Conservation (phyloP, 129 eudicot species). For the Tagetes erecta region DNA sequence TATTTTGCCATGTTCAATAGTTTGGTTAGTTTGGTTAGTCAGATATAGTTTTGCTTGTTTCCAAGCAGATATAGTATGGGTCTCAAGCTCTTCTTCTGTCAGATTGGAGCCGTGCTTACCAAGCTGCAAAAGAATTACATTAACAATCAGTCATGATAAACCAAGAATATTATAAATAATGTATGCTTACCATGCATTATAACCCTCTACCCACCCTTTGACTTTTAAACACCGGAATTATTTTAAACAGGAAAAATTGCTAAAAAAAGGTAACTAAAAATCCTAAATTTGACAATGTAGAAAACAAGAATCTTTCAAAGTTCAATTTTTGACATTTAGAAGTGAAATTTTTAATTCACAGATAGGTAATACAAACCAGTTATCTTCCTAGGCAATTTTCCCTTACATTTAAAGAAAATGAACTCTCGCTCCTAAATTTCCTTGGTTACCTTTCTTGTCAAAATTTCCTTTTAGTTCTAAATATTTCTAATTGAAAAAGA, state of each 20-base stretch:
- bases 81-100: slow-evolving; percentile 96
- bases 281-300: neutral
- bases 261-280: neutral
- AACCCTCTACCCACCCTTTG: slow-evolving; percentile 4
- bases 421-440: neutral
- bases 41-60: slow-evolving; percentile 74
- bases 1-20: slow-evolving; percentile 50
- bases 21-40: slow-evolving; percentile 61
- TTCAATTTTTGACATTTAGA: neutral
- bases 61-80: slow-evolving; percentile 96
- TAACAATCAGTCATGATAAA: slow-evolving; percentile 13
- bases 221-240: neutral
- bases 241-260: neutral
- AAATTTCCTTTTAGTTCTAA: neutral
- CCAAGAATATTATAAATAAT: neutral
- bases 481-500: neutral
- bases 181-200: neutral
- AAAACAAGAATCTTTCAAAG: neutral
- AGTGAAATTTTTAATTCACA: neutral
- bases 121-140: slow-evolving; percentile 56
- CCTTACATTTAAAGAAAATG: neutral
- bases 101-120: slow-evolving; percentile 83
- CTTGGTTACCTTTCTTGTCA: neutral
- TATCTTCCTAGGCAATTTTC: neutral
- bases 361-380: neutral